These are phyloP conservation scores for Trichoderma guizhouense DNA, from an alignment of 2,329 filamentous ascomycete genomes.

Conservation along the genomic window DNA sequence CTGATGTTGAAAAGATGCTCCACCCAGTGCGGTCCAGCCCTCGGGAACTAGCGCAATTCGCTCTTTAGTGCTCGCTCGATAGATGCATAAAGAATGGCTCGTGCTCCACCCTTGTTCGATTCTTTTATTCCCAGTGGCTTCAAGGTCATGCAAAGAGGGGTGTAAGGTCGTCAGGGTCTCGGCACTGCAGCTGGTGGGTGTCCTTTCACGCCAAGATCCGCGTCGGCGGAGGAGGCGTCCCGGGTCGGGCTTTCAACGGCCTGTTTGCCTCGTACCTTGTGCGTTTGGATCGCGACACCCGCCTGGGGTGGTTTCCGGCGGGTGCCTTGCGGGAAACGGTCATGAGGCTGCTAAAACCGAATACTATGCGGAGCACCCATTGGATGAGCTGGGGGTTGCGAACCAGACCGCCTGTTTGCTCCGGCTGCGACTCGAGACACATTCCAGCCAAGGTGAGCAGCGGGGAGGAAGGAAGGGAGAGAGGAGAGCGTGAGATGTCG, in stretches of 20 bases:
- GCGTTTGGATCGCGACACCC: constrained; percentile 3
- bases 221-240: constrained; percentile 12
- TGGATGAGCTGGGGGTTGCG: background rate
- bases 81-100: constrained; percentile 27
- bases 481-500: background rate
- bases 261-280: background rate
- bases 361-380: background rate
- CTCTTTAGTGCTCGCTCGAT: constrained; percentile 27
- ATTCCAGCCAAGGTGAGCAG: constrained; percentile 12
- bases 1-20: constrained; percentile 26
- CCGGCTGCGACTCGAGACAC: constrained; percentile 7
- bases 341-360: background rate
- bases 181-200: constrained; percentile 10
- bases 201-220: background rate
- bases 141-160: background rate
- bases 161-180: background rate
- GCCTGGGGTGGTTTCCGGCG: background rate
- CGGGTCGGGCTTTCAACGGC: constrained; percentile 6
- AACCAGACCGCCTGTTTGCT: constrained; percentile 16
- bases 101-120: background rate
- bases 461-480: background rate
- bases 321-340: constrained; percentile 13
- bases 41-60: constrained; percentile 32
- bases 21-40: constrained; percentile 22
- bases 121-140: background rate